These are phyloP conservation scores for Davidsoniella virescens DNA, from an alignment of 2,329 filamentous ascomycete species.

Conservation along the genomic window DNA sequence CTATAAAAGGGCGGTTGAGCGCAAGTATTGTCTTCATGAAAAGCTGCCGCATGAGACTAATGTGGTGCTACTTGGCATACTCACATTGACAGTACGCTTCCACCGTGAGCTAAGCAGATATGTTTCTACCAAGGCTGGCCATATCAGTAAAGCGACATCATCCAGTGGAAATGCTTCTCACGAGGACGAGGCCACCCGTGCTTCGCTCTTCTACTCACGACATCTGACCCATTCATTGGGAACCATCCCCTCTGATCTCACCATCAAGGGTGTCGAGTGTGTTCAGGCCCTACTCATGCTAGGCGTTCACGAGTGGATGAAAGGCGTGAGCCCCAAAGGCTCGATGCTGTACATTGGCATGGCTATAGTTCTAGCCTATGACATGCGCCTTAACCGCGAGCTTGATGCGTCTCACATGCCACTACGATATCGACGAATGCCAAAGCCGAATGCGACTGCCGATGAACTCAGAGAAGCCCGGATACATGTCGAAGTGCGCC, in stretches of 20 bases:
- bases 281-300: constrained; percentile 57
- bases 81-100: constrained; percentile 54
- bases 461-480: constrained; percentile 15
- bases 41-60: constrained; percentile 32
- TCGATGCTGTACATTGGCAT: constrained; percentile 41
- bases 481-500: constrained; percentile 42
- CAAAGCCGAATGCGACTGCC: constrained; percentile 11
- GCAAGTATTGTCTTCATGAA: constrained; percentile 15
- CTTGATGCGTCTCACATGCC: constrained; percentile 1
- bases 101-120: constrained; percentile 43
- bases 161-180: too few species aligned
- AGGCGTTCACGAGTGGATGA: constrained; percentile 55
- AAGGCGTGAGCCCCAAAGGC: constrained; percentile 38
- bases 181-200: constrained; percentile 17
- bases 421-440: not conserved
- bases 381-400: constrained; percentile 26
- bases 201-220: constrained; percentile 49
- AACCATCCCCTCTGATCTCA: constrained; percentile 30
- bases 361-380: constrained; percentile 47
- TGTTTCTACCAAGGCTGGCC: constrained; percentile 20
- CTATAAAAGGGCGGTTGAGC: constrained; percentile 25
- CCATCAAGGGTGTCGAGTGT: constrained; percentile 40
- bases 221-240: constrained; percentile 37
- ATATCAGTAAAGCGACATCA: constrained; percentile 19
- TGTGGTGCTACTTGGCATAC: constrained; percentile 46